Evolutionary conservation across 2,329 filamentous ascomycete genomes (phyloP).

Genomic region (Calonectria leucothoes): DNA sequence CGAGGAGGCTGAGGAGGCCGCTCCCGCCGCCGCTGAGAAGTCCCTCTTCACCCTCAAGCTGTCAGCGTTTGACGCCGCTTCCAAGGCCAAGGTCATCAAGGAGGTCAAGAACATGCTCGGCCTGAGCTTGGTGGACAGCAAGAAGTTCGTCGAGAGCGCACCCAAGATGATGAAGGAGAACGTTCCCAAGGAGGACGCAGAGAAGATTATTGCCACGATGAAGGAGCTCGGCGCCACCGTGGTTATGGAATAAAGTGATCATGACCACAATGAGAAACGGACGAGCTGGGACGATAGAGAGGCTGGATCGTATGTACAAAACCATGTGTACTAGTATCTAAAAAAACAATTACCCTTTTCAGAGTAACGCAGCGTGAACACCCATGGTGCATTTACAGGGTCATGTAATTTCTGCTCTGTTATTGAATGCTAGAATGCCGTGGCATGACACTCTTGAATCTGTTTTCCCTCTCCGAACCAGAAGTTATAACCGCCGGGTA

Average conservation of each 20-base stretch:
- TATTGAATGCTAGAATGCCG: slow-evolving; percentile 1
- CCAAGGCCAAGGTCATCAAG: slow-evolving; percentile 99
- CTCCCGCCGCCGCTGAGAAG: slow-evolving; percentile 92
- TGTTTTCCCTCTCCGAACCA: slow-evolving; percentile 17
- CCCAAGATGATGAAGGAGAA: slow-evolving; percentile 99
- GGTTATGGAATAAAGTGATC: slow-evolving; percentile 80
- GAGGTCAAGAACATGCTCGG: slow-evolving; percentile 98
- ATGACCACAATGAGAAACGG: slow-evolving; percentile 26
- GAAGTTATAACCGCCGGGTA: slow-evolving; percentile 41
- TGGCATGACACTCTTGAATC: slow-evolving; percentile 9
- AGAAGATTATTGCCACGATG: slow-evolving; percentile 96
- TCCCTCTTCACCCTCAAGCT: slow-evolving; percentile 98
- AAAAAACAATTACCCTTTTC: slow-evolving; percentile 39
- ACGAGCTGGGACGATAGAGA: slow-evolving; percentile 47
- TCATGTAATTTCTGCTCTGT: background rate
- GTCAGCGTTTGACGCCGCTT: slow-evolving; percentile 83
- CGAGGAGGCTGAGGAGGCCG: slow-evolving; percentile 88
- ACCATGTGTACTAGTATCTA: slow-evolving; percentile 53
- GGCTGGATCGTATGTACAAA: slow-evolving; percentile 53
- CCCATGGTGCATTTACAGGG: slow-evolving; percentile 2
- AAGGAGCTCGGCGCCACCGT: slow-evolving; percentile 93
- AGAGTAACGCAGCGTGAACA: slow-evolving; percentile 2
- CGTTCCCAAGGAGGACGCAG: slow-evolving; percentile 97
- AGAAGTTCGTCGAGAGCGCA: slow-evolving; percentile 99
- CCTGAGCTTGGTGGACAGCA: slow-evolving; percentile 96